These are phyloP conservation scores for Xylaria sp. DNA, from an alignment of 2,329 filamentous ascomycete species.

Conservation along the genomic window DNA sequence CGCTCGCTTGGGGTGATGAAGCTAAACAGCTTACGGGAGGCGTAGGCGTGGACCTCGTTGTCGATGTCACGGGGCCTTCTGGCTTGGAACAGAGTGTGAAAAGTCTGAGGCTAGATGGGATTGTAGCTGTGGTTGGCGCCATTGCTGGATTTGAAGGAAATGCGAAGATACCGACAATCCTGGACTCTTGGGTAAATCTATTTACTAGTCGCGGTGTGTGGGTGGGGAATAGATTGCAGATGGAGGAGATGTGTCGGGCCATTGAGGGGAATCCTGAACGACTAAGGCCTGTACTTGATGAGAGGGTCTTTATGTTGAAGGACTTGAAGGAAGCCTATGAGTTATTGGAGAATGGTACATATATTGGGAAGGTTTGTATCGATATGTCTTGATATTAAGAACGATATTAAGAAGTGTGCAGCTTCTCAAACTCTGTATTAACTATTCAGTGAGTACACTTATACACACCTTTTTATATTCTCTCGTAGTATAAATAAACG, in stretches of 20 bases:
- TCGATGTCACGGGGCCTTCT: constrained; percentile 56
- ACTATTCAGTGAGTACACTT: too few relatives aligned
- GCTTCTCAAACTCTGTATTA: too few relatives aligned
- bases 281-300: constrained; percentile 57
- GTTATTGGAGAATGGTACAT: constrained; percentile 50
- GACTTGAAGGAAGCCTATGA: constrained; percentile 57
- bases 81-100: constrained; percentile 55
- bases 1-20: constrained; percentile 53
- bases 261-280: constrained; percentile 59
- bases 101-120: constrained; percentile 54
- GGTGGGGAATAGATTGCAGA: constrained; percentile 58
- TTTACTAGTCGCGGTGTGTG: constrained; percentile 59
- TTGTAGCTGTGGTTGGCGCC: constrained; percentile 54
- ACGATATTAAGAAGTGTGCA: too few relatives aligned
- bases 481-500: too few relatives aligned
- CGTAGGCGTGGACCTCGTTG: constrained; percentile 54
- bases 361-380: constrained; percentile 54
- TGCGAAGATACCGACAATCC: constrained; percentile 38
- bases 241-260: constrained; percentile 63
- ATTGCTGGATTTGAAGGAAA: constrained; percentile 45
- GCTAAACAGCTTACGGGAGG: constrained; percentile 52
- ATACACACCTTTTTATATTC: too few relatives aligned
- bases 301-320: constrained; percentile 57
- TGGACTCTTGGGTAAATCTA: constrained; percentile 48
- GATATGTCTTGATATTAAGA: constrained; percentile 26